phyloP scores from a whole-genome alignment of 805 yeast genomes.

The Candida ponderosae region DNA sequence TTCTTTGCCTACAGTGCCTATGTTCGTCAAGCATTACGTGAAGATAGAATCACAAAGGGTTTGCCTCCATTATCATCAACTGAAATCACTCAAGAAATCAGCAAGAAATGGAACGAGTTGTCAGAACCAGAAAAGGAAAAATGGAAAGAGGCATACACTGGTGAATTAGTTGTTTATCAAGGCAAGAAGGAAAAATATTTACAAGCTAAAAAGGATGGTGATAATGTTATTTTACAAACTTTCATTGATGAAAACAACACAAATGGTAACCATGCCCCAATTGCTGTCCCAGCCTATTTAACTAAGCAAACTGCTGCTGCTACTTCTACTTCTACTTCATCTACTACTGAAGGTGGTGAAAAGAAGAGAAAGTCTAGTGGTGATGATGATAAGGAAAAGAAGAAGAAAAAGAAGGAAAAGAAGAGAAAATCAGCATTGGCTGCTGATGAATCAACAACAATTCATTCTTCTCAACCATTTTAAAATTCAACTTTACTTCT shows the following conservation, averaged over 20 bases:
- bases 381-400: constrained; percentile 30
- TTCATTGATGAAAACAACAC: constrained; percentile 10
- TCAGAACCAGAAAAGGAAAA: constrained; percentile 60
- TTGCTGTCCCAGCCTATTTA: constrained; percentile 29
- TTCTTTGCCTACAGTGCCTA: constrained; percentile 74
- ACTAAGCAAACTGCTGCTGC: constrained; percentile 9
- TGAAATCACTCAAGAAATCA: constrained; percentile 73
- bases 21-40: constrained; percentile 62
- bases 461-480: too few relatives aligned
- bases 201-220: constrained; percentile 35
- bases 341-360: constrained; percentile 17
- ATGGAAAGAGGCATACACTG: constrained; percentile 54
- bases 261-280: constrained; percentile 31
- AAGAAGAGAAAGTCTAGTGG: constrained; percentile 30
- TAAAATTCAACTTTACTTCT: too few relatives aligned
- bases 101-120: constrained; percentile 71
- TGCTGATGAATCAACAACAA: too few relatives aligned
- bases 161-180: constrained; percentile 37
- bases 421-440: constrained; percentile 26
- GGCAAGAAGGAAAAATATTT: constrained; percentile 36
- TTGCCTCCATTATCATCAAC: constrained; percentile 60
- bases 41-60: constrained; percentile 54
- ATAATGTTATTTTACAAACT: constrained; percentile 14
- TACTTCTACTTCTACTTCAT: constrained; percentile 4
- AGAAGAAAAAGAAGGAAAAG: constrained; percentile 47